Evolutionary conservation across 306 rosid genomes (phyloP), one percentile per base, ranked within the genome.

Genomic region (Quercus parvula): DNA sequence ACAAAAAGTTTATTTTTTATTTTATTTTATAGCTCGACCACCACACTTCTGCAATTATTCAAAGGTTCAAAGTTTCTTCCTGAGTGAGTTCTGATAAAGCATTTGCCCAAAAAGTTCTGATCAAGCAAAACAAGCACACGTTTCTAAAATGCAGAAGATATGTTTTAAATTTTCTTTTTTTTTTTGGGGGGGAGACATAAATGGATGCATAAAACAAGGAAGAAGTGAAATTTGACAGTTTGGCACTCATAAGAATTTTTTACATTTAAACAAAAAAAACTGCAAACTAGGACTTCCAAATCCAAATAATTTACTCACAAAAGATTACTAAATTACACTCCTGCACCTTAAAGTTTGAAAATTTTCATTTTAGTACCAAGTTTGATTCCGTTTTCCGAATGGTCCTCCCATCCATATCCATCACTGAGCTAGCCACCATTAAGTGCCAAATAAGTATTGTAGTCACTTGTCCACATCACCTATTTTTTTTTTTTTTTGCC

Each of bases 131-230:
- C 59, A 61, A 58, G 9, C 56, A 74, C 10, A 2, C 73, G 38
- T 57, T 79, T 28, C 56, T 56, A 77, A 79, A 79, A 77, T 22
- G 33, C 81, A 79, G 69, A 82, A n/a, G 56, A 74, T 77, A 75
- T 19, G 25, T 38, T 51, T 55, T 3, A 9, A 19, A 3, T 35
- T 73, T 18, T 49, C 20, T 77, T 35, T 31, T 31, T 5, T 1
- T 4, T 0, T 6, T 1, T 9, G 9, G 44, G 9, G 44, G 5
- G 1, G 5, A 0, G 38, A 44, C 13, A 10, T 2, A 3, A 72
- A 44, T 57, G 59, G 17, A 66, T 74, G n/a, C 11, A 64, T 64
- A 4, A 14, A 64, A 17, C 46, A 38, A 38, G 46, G 46, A 18
- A 49, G 24, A 58, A 58, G 27, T 20, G 25, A 58, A 58, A 25